phyloP scores from a whole-genome alignment of 192 early-diverging fungal genomes.

The Coemansia furcata region DNA sequence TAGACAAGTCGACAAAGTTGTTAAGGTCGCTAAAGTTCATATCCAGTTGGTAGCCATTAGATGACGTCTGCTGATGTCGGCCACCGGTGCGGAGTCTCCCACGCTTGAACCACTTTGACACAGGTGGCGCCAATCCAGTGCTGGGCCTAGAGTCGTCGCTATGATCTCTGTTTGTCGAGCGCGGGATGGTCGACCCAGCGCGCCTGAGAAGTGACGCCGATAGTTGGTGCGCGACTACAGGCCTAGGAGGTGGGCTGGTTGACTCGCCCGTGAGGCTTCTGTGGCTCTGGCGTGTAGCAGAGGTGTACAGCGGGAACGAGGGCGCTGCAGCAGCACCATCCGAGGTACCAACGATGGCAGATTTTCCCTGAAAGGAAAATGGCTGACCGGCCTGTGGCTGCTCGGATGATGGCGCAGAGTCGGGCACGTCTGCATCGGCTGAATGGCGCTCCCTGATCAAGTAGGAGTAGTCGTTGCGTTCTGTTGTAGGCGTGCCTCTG shows the following conservation, averaged over 20 bases:
- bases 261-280: conserved; percentile 16
- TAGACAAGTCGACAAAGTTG: conserved; percentile 50
- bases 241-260: not conserved
- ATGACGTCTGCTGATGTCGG: conserved; percentile 13
- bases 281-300: conserved; percentile 36
- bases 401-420: conserved; percentile 2
- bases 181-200: conserved; percentile 31
- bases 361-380: conserved; percentile 30
- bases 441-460: conserved; percentile 41
- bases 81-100: conserved; percentile 24
- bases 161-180: conserved; percentile 14
- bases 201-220: conserved; percentile 29
- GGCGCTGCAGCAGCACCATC: not conserved
- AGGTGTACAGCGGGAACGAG: conserved; percentile 19
- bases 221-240: conserved; percentile 15
- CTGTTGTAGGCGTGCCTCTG: conserved; percentile 4
- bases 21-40: conserved; percentile 52
- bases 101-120: conserved; percentile 46
- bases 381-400: conserved; percentile 36
- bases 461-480: conserved; percentile 51
- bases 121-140: conserved; percentile 16
- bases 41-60: conserved; percentile 43
- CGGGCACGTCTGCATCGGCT: conserved; percentile 10
- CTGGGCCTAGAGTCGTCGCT: conserved; percentile 5
- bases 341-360: not conserved